These are phyloP conservation scores for Apiotrichum gracile DNA, from an alignment of 1,284 basidiomycete species.

Conservation along the genomic window DNA sequence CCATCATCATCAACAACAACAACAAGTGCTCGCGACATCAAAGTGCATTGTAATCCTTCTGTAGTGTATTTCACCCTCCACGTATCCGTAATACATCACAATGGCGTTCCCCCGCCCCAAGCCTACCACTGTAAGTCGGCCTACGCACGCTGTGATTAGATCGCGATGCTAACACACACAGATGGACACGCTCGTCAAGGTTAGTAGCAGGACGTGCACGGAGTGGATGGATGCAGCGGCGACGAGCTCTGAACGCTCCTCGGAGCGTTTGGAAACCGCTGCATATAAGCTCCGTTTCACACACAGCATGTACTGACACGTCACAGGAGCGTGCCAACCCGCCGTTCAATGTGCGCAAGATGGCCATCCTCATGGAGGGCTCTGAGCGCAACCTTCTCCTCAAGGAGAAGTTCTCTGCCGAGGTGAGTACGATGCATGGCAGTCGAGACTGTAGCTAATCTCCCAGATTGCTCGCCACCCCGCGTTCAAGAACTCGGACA, in stretches of 20 bases:
- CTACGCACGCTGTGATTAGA: not conserved
- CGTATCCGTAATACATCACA: not conserved
- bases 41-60: not conserved
- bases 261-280: no score
- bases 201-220: slow-evolving; percentile 24
- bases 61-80: not conserved
- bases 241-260: no score
- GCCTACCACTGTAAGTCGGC: slow-evolving; percentile 40
- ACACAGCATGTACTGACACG: not conserved
- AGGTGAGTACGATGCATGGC: slow-evolving; percentile 31
- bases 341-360: slow-evolving; percentile 50
- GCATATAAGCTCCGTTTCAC: not conserved
- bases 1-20: not conserved
- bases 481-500: slow-evolving; percentile 53
- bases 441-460: not conserved
- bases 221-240: no score
- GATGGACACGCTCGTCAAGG: slow-evolving; percentile 46
- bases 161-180: slow-evolving; percentile 14
- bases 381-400: slow-evolving; percentile 41
- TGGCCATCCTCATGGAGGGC: slow-evolving; percentile 45
- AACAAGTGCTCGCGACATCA: not conserved
- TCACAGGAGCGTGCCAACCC: slow-evolving; percentile 50
- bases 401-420: slow-evolving; percentile 52
- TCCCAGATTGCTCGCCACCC: slow-evolving; percentile 50
- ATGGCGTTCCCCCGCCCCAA: slow-evolving; percentile 47